Evolutionary conservation across 169 alveolate genomes (phyloP), one percentile per base, ranked within the genome.

Genomic region (Sarcocystis neurona): DNA sequence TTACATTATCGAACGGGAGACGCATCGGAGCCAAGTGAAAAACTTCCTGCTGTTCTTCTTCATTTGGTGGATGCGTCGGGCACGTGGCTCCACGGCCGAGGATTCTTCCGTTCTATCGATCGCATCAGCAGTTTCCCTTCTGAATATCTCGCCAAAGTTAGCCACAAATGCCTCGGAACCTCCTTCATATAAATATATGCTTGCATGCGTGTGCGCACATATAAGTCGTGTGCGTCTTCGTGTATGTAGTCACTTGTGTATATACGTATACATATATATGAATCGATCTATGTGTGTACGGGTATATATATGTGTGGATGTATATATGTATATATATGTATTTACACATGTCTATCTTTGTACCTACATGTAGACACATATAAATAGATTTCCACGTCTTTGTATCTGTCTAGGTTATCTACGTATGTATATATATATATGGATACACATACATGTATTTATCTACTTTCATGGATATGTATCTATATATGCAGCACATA

Each of bases 11-110:
- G 37, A 10, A 27, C 50, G 4, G 47, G 82, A 6, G 58, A 41
- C 82, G 47, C 82, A 4, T 72, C 58, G 5, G 43, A 23, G 34
- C 56, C 47, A 4, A 72, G 53, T 2, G 82, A 72, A 27, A 37
- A 37, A 2, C 47, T 30, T 12, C 47, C 82, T 6, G 58, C 58
- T 15, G 53, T 15, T 5, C 15, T 72, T 37, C 43, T 72, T 12
- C 82, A 63, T 43, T 63, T 63, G 8, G 75, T 63, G 6, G 75
- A 63, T 18, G 41, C 75, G 32, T 37, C 75, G 0, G 75, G 75
- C 2, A 63, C 75, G 43, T 63, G 75, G 75, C 43, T 63, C 44
- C 44, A 63, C 20, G 75, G 75, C 43, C 75, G 75, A 0, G 75
- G 75, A 12, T 63, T 63, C 75, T 63, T 63, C 75, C 27, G 43